Base-by-base conservation (phyloP, 1,284 basidiomycete species). In the Cryptococcus sp. region DNA sequence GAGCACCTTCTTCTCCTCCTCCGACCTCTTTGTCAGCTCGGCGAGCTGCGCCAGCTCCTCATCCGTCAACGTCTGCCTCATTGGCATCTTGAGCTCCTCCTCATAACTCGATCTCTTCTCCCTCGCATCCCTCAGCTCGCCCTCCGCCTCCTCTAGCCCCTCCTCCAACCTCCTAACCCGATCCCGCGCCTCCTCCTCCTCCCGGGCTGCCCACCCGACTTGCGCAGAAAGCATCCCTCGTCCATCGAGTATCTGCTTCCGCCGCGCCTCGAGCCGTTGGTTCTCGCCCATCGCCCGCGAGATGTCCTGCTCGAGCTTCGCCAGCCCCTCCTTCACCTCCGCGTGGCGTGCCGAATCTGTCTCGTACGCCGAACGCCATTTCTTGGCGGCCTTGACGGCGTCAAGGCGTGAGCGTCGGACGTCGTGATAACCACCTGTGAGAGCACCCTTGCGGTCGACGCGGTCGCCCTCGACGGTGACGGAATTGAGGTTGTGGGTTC, bases 401-500 rank as follows among this genome's bases (percentile, higher is more conserved):
- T 98, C 94, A 43, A 98, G 85, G 11, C 95, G 85, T 5, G 91
- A 95, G 42, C 90, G 83, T 6, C 89, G 84, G 21, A 92, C 82
- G 75, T 98, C 95, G 75, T 98, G 91, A 77, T 89, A 98, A 2
- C 96, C 96, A 64, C 96, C 96, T 0, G 93, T 96, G 40, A 98
- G 78, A 0, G 94, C 87, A 65, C 96, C 96, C 73, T 95, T 97
- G 54, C 94, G 85, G 74, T 98, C 95, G 43, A 96, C 93, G 70
- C 93, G 93, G 80, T 99, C 96, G 53, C 96, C 96, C 63, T 97
- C 94, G 43, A 97, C 83, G 4, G 96, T 98, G 76, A 98, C 97
- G 9, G 92, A 94, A 76, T 96, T 98, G 71, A 98, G 87, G 4
- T 87, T 87, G 72, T 98, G 92, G 66, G 87, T 89, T 70, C 95